phyloP scores from a whole-genome alignment of 192 early-diverging fungal genomes.

The Coemansia sp. region DNA sequence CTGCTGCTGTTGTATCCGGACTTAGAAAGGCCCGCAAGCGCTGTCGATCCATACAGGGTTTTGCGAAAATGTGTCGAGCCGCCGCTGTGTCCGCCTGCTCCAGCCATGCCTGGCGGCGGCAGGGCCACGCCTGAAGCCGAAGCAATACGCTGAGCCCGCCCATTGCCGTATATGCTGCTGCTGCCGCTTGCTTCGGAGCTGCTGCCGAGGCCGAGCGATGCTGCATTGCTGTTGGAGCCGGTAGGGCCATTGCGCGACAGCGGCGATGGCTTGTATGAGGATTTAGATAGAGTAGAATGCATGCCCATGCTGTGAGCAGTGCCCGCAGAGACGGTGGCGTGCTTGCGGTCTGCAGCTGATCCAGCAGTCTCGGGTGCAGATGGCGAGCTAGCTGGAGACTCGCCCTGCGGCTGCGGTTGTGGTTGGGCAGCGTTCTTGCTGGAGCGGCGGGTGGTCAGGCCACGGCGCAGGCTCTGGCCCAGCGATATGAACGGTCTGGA shows the following conservation, averaged over 20 bases:
- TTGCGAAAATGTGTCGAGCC: constrained; percentile 31
- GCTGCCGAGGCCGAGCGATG: constrained; percentile 15
- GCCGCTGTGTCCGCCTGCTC: constrained; percentile 10
- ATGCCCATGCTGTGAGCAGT: background rate
- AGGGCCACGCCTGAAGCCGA: constrained; percentile 39
- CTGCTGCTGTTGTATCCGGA: constrained; percentile 39
- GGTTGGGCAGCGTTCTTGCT: constrained; percentile 12
- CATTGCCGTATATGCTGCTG: constrained; percentile 35
- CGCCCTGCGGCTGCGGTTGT: background rate
- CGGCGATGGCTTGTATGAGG: constrained; percentile 36
- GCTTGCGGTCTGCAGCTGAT: constrained; percentile 5
- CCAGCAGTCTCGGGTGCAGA: constrained; percentile 3
- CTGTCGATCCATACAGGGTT: constrained; percentile 47
- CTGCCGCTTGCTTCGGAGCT: constrained; percentile 5
- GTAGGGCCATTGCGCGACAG: constrained; percentile 26
- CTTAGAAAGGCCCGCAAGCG: constrained; percentile 27
- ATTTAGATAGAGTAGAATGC: constrained; percentile 6
- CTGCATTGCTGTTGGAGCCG: constrained; percentile 5
- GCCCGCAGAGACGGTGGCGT: constrained; percentile 1
- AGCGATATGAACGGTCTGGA: constrained; percentile 37
- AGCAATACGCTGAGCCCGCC: constrained; percentile 36
- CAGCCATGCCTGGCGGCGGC: constrained; percentile 10
- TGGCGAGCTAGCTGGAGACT: background rate
- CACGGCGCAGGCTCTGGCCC: constrained; percentile 47
- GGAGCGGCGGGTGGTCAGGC: constrained; percentile 42